Evolutionary conservation across 148 eudicot species (phyloP), one percentile per base, ranked within the genome.

Genomic region (Vaccinium myrtillus): DNA sequence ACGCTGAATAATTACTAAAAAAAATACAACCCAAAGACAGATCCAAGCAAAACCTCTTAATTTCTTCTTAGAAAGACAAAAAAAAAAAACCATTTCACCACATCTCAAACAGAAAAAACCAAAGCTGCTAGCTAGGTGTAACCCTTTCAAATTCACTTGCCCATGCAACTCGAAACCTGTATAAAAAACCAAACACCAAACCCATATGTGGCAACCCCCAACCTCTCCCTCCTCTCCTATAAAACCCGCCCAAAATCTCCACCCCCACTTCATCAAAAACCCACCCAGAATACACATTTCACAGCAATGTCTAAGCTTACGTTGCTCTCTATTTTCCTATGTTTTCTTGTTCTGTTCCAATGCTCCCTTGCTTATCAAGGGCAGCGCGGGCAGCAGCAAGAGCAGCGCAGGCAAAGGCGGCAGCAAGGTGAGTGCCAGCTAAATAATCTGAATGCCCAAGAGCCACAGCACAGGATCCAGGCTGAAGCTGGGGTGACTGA

Each of bases 401-500:
- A 14, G 76, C 76, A 30, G 43, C 46, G 0, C 8, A 16, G 43
- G 75, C 83, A 69, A 0, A 43, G 46, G 63, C 81, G 81, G 21
- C 65, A 84, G 71, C 86, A 87, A 85, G 81, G 87, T 14, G 86
- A 88, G 86, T 95, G 98, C 84, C 88, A 87, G 7, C 54, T 95
- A 21, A 75, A 82, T 39, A 87, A 86, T 18, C 78, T 93, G 63
- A 90, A 86, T 1, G 91, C 96, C 2, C 87, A 81, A 13, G 94
- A 93, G 21, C 98, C 98, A 43, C 80, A 88, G 0, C 79, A 75
- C 56, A 78, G 84, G 18, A 46, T 90, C 67, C 76, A 89, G 82
- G 82, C 97, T 0, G 98, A 95, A 48, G 98, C 89, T 4, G 98
- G 98, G 54, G 49, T 83, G 5, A 90, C 93, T 8, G 98, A 96